These are phyloP conservation scores for Penicillium hordei DNA, from an alignment of 2,329 filamentous ascomycete species.

Conservation along the genomic window DNA sequence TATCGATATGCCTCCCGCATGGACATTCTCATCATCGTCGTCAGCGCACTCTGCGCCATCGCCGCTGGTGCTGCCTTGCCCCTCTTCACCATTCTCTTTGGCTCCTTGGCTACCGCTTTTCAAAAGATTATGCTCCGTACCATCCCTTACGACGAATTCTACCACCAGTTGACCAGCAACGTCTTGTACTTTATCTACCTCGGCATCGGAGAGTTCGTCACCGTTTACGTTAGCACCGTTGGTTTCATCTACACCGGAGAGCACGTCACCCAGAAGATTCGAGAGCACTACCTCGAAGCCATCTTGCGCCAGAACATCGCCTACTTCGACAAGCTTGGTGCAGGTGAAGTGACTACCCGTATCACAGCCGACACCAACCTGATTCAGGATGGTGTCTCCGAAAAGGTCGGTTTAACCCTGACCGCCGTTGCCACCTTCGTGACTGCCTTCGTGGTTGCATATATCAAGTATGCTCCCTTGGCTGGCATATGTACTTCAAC, in stretches of 20 bases:
- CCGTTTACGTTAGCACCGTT: slow-evolving; percentile 76
- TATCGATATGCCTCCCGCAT: slow-evolving; percentile 68
- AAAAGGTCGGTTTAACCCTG: slow-evolving; percentile 79
- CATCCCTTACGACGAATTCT: slow-evolving; percentile 57
- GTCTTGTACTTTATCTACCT: slow-evolving; percentile 86
- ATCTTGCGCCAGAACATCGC: slow-evolving; percentile 87
- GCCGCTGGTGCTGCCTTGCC: slow-evolving; percentile 73
- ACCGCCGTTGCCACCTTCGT: slow-evolving; percentile 78
- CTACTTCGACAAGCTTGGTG: slow-evolving; percentile 89
- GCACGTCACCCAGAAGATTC: slow-evolving; percentile 74
- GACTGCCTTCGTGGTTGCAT: slow-evolving; percentile 85
- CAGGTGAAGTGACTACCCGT: slow-evolving; percentile 89
- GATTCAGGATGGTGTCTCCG: slow-evolving; percentile 89
- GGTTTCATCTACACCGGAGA: slow-evolving; percentile 88
- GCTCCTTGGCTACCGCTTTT: slow-evolving; percentile 71
- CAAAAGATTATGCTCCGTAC: slow-evolving; percentile 59
- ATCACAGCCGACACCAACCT: slow-evolving; percentile 94
- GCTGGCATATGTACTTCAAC: slow-evolving; percentile 83
- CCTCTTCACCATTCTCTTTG: slow-evolving; percentile 77
- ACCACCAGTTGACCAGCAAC: slow-evolving; percentile 58
- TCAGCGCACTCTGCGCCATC: slow-evolving; percentile 66
- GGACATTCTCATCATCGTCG: slow-evolving; percentile 63
- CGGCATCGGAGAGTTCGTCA: slow-evolving; percentile 74
- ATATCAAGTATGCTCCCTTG: slow-evolving; percentile 88
- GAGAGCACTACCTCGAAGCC: slow-evolving; percentile 78